A percentile compares a stretch with the other conserved stretches of the same genome.
Conservation (phyloP, 805 yeast genomes). For the Novakomyces olei region DNA sequence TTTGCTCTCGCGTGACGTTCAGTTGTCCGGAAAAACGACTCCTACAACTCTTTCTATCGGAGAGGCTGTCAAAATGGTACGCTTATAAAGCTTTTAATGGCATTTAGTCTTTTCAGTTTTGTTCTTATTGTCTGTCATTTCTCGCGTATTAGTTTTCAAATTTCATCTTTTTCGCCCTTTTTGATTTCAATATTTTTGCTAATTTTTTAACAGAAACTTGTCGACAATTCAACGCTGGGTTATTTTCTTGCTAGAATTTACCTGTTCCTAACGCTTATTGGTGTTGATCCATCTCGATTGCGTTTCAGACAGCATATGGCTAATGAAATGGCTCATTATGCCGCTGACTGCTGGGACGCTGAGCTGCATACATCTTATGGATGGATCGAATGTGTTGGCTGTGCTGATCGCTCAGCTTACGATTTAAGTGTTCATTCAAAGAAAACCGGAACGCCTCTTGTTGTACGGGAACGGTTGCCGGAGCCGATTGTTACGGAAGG, state of each 20-base stretch:
- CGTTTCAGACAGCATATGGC: constrained; percentile 97
- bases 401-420: constrained; percentile 97
- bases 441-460: constrained; percentile 82
- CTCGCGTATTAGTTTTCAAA: too few species aligned
- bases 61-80: constrained; percentile 68
- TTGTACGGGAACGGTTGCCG: constrained; percentile 74
- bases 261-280: constrained; percentile 62
- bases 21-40: constrained; percentile 62
- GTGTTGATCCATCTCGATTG: constrained; percentile 62
- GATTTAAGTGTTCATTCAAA: constrained; percentile 90
- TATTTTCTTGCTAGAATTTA: constrained; percentile 89
- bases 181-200: too few species aligned
- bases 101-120: too few species aligned
- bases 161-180: too few species aligned
- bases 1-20: constrained; percentile 71
- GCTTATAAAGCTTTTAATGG: too few species aligned
- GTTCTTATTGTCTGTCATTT: too few species aligned
- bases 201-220: too few species aligned
- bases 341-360: constrained; percentile 99
- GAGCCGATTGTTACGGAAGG: constrained; percentile 66
- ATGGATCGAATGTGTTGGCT: constrained; percentile 99
- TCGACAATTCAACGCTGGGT: constrained; percentile 88
- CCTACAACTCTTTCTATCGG: constrained; percentile 49
- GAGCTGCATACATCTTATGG: constrained; percentile 90
- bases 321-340: constrained; percentile 99